Evolutionary conservation across 257 asterid genomes (phyloP).

Genomic region (Gentiana macrophylla): DNA sequence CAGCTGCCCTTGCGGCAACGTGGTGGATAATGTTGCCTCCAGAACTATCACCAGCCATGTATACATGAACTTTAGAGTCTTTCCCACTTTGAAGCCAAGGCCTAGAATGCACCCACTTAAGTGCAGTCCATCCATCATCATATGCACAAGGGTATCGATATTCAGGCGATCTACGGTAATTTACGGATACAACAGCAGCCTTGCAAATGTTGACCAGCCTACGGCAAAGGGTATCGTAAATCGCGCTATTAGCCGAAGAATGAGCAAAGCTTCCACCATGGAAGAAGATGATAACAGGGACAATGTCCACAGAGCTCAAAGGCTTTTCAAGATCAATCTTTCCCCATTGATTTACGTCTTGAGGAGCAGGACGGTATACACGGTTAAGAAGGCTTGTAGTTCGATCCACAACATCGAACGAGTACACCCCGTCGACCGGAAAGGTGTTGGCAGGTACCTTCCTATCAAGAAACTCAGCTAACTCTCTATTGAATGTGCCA

Average conservation of each 20-base stretch:
- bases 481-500: conserved; percentile 37
- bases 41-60: conserved; percentile 39
- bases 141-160: conserved; percentile 34
- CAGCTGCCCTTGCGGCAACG: conserved; percentile 25
- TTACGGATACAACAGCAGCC: conserved; percentile 31
- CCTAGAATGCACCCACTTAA: conserved; percentile 32
- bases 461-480: conserved; percentile 38
- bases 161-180: conserved; percentile 41
- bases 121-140: conserved; percentile 39
- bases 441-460: conserved; percentile 23
- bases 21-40: conserved; percentile 38
- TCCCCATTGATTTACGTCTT: conserved; percentile 23
- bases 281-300: conserved; percentile 30
- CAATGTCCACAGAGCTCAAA: conserved; percentile 24
- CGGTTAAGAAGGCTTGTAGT: conserved; percentile 24
- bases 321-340: conserved; percentile 31
- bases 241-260: conserved; percentile 39
- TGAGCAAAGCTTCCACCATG: conserved; percentile 45
- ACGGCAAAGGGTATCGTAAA: conserved; percentile 39
- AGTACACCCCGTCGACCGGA: conserved; percentile 40
- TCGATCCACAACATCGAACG: conserved; percentile 32
- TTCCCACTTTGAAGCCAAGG: conserved; percentile 32
- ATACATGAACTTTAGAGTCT: conserved; percentile 20
- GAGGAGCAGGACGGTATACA: conserved; percentile 27
- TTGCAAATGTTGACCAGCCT: conserved; percentile 31